Percentiles rank a stretch among this genome's conserved stretches.
phyloP scores from a whole-genome alignment of 345 rosid genomes.

The Eucalyptus pauciflora region DNA sequence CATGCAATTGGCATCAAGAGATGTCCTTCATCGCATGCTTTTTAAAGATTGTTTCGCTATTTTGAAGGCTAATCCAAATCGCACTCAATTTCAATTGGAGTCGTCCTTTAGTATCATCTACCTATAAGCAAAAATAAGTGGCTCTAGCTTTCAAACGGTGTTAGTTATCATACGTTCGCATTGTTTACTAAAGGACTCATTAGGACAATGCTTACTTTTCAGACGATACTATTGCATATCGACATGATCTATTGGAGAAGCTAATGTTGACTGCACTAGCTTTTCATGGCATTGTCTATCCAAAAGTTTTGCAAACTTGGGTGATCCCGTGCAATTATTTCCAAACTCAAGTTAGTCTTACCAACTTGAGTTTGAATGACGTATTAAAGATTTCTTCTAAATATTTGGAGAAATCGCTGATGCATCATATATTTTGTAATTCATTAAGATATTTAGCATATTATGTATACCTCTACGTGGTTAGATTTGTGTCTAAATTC shows the following conservation, averaged over 20 bases:
- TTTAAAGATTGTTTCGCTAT: background rate
- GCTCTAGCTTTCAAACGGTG: background rate
- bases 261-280: background rate
- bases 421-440: background rate
- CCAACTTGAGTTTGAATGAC: background rate
- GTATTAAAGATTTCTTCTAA: too few relatives aligned
- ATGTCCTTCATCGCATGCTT: background rate
- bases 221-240: background rate
- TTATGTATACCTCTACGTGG: background rate
- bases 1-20: background rate
- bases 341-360: background rate
- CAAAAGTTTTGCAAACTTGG: background rate
- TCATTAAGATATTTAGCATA: background rate
- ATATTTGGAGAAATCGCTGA: background rate
- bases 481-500: background rate
- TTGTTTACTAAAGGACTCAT: background rate
- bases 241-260: background rate
- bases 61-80: background rate
- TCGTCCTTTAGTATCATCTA: background rate
- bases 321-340: background rate
- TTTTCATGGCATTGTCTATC: background rate
- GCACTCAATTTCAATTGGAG: background rate
- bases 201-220: background rate
- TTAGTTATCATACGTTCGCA: background rate
- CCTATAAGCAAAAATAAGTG: background rate